Percentiles rank a stretch among this genome's conserved stretches.
Evolutionary conservation across 495 filamentous ascomycete genomes (phyloP).

Genomic region (Pseudoneurospora amorphoporcata): DNA sequence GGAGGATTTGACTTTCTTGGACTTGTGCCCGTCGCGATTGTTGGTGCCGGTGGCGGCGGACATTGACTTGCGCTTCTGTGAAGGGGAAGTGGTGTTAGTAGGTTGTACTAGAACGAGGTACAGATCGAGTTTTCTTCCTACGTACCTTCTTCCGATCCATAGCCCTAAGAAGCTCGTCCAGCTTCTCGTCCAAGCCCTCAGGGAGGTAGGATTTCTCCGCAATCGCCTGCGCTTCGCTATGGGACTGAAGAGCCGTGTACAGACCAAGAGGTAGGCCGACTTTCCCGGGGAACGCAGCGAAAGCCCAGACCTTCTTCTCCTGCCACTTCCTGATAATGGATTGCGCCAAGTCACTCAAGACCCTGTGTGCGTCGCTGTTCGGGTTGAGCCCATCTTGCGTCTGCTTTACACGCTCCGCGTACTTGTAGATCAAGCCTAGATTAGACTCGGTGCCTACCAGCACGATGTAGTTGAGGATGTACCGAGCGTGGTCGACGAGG

Average conservation of each 20-base stretch:
- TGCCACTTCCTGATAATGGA: constrained; percentile 74
- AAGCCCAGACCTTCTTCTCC: constrained; percentile 61
- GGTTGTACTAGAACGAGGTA: neutral
- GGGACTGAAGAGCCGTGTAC: constrained; percentile 62
- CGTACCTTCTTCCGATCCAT: constrained; percentile 46
- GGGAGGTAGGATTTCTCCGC: constrained; percentile 75
- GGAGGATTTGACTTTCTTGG: constrained; percentile 15
- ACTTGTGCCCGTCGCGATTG: constrained; percentile 17
- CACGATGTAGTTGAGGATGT: constrained; percentile 80
- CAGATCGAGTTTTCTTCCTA: neutral
- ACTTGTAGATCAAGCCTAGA: constrained; percentile 78
- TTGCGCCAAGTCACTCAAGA: constrained; percentile 82
- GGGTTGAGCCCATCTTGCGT: constrained; percentile 65
- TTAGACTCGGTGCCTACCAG: constrained; percentile 79
- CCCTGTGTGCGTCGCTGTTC: constrained; percentile 61
- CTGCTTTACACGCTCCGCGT: constrained; percentile 88
- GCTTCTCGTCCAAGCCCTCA: constrained; percentile 65
- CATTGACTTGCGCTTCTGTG: constrained; percentile 38
- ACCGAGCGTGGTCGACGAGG: constrained; percentile 67
- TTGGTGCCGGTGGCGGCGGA: constrained; percentile 13
- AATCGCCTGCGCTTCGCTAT: constrained; percentile 70
- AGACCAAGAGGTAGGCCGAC: constrained; percentile 67
- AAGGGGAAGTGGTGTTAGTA: constrained; percentile 1
- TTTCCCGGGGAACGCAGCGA: constrained; percentile 76
- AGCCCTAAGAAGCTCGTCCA: constrained; percentile 53